Conservation (phyloP, 495 filamentous ascomycete species). For the Ramalina peruviana region DNA sequence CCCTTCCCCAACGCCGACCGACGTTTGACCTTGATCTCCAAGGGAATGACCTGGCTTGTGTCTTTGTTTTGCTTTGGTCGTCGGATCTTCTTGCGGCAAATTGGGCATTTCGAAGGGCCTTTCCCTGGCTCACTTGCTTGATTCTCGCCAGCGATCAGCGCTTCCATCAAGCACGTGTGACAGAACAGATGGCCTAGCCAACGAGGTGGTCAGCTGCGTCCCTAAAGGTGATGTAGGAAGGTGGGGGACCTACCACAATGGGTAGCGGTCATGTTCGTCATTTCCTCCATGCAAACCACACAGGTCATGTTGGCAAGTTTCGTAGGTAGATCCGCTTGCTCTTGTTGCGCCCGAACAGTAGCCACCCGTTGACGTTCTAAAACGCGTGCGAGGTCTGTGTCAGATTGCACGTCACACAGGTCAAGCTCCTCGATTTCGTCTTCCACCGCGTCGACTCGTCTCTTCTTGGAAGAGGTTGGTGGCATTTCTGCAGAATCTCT, state of each 20-base stretch:
- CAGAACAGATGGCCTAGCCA: conserved; percentile 71
- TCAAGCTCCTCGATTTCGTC: conserved; percentile 41
- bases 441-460: conserved; percentile 16
- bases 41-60: conserved; percentile 35
- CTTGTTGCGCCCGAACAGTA: conserved; percentile 34
- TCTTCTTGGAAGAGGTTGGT: conserved; percentile 22
- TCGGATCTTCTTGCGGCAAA: conserved; percentile 33
- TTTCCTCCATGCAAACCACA: conserved; percentile 76
- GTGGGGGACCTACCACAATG: conserved; percentile 54
- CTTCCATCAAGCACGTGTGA: conserved; percentile 62
- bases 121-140: conserved; percentile 19
- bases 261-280: conserved; percentile 59
- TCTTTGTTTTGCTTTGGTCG: conserved; percentile 21
- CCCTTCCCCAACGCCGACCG: conserved; percentile 11
- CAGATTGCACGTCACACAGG: conserved; percentile 41
- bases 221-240: not conserved
- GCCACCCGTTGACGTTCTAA: conserved; percentile 36
- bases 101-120: conserved; percentile 26
- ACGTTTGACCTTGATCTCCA: conserved; percentile 49
- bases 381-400: conserved; percentile 29
- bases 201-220: not conserved
- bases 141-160: conserved; percentile 48
- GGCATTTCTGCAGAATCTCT: conserved; percentile 11
- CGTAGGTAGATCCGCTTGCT: conserved; percentile 36
- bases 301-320: conserved; percentile 50